Evolutionary conservation across 2,329 filamentous ascomycete genomes (phyloP), one percentile per base, ranked within the genome.

Genomic region (Pseudocercospora fuligena): DNA sequence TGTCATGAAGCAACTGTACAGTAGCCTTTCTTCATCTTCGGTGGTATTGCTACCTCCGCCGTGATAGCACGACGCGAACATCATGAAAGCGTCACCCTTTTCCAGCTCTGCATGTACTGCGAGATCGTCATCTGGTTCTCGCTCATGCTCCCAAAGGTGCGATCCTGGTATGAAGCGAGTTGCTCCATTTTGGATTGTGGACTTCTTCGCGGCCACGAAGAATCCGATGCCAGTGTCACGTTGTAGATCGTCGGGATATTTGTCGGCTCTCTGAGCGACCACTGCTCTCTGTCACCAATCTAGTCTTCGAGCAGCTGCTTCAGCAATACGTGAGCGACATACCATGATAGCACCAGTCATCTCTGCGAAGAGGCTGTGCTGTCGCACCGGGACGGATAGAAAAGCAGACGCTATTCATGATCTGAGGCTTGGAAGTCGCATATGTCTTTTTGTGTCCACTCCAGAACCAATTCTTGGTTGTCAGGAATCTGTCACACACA

Each of bases 151-250:
- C 77, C 75, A 78, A 0, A 81, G 72, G 60, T 81, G 79, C n/a
- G 70, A 74, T 0, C 78, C 77, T 1, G 79, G 79, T 33, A 81
- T 75, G 64, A 80, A 74, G 5, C 77, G 69, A 4, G 79, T 81
- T 16, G 78, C 79, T 1, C 79, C 78, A 64, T 80, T 80, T 16
- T 70, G 58, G 5, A 65, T 67, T 0, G 77, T 79, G 14, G 73
- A 72, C 29, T 63, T 68, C 58, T 74, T 78, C 6, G 72, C 78
- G 0, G 75, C 79, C 7, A 80, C 75, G 61, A 80, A 80, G 31
- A 79, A 74, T 40, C 77, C 75, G 46, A 77, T 64, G 51, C 72
- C 72, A 4, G 70, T 70, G 31, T 77, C 75, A 9, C 71, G 70
- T 9, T 68, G 71, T 1, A 70, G 64, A 11, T 69, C 57, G 31